Evolutionary conservation across 768 basidiomycete species (phyloP), one percentile per base, ranked within the genome.

Genomic region (Tylopilus plumbeoviolaceoides): DNA sequence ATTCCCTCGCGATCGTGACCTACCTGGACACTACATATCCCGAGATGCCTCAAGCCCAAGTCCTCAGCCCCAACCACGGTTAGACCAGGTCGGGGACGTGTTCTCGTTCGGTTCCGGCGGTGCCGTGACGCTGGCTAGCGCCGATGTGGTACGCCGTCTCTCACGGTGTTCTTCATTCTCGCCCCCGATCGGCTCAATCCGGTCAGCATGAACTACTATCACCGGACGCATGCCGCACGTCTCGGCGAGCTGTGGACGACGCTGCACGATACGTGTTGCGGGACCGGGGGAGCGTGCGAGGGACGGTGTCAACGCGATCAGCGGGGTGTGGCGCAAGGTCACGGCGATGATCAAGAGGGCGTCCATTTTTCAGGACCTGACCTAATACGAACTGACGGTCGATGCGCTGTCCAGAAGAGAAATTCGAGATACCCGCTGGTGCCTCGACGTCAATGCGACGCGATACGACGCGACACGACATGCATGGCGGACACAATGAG

Each of bases 1-100:
- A 82, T 30, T 81, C 80, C 0, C 56, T 65, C 36, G 59, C 55
- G 30, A 82, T 84, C 51, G 79, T 76, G 1, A 56, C 69, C 15
- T 81, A 83, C 61, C 7, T 50, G 25, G 42, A 44, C 18, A 25
- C 67, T 2, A 68, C 71, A 1, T 83, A 81, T 56, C 78, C 81
- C 0, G 63, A 70, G 44, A 70, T 73, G 0, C 75, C 74, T 2
- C 57, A 44, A n/a, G n/a, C n/a, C n/a, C n/a, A n/a, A n/a, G n/a
- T n/a, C n/a, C n/a, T n/a, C n/a, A n/a, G n/a, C n/a, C n/a, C n/a
- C n/a, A n/a, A n/a, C n/a, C n/a, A n/a, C n/a, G n/a, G n/a, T n/a
- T n/a, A n/a, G 61, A 67, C 3, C 67, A 66, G 0, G 71, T 73
- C 49, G 43, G 58, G 0, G 50, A 62, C 33, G 15, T 51, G 1